Evolutionary conservation across 2,329 filamentous ascomycete genomes (phyloP).

Genomic region (Ciborinia camelliae): DNA sequence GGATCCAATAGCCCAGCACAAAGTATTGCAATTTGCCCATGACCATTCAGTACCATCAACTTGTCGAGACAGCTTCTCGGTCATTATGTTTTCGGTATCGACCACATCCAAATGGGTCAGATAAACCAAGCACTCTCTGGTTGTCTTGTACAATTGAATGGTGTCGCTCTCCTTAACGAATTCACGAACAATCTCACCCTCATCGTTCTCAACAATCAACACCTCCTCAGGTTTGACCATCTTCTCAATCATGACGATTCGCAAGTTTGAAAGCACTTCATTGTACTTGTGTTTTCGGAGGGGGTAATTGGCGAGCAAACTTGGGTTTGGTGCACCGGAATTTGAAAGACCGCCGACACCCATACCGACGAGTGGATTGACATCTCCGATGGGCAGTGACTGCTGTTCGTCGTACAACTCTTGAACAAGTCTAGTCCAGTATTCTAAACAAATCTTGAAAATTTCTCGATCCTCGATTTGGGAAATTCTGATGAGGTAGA

Average conservation of each 20-base stretch:
- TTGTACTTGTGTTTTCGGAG: slow-evolving; percentile 97
- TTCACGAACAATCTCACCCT: slow-evolving; percentile 97
- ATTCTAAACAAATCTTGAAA: slow-evolving; percentile 98
- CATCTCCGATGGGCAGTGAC: slow-evolving; percentile 84
- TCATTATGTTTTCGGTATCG: slow-evolving; percentile 99
- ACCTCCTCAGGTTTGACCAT: slow-evolving; percentile 99
- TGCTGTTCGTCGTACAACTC: slow-evolving; percentile 99
- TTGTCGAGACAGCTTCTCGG: slow-evolving; percentile 91
- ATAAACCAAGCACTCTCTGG: slow-evolving; percentile 93
- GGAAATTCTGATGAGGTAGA: slow-evolving; percentile 96
- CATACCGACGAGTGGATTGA: slow-evolving; percentile 85
- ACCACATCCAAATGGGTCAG: slow-evolving; percentile 95
- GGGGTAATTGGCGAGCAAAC: slow-evolving; percentile 82
- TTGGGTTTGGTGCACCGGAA: slow-evolving; percentile 80
- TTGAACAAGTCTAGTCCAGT: slow-evolving; percentile 98
- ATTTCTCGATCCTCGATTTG: slow-evolving; percentile 99
- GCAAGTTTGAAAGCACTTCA: slow-evolving; percentile 87
- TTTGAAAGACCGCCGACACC: slow-evolving; percentile 67
- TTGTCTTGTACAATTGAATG: slow-evolving; percentile 98
- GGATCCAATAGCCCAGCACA: slow-evolving; percentile 98
- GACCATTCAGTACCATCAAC: slow-evolving; percentile 97
- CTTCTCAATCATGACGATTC: slow-evolving; percentile 99
- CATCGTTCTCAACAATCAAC: slow-evolving; percentile 97
- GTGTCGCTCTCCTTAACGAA: slow-evolving; percentile 99
- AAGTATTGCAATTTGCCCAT: slow-evolving; percentile 98